Conservation (phyloP, 305 asterid species). For the Fraxinus ornus region DNA sequence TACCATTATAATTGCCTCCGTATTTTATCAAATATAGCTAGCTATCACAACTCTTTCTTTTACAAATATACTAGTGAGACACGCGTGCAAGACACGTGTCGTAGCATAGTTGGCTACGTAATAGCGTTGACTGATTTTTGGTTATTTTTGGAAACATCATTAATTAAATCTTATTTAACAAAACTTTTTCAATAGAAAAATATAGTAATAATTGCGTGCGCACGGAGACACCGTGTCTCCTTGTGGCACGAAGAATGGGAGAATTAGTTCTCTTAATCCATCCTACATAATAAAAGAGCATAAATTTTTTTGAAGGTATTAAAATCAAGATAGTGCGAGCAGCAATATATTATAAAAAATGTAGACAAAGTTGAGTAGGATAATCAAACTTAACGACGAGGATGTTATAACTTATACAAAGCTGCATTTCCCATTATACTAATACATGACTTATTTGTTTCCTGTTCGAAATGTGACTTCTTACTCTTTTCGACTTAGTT, state of each 20-base stretch:
- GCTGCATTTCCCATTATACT: not conserved
- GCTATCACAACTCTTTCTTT: too few relatives aligned
- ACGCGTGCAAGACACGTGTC: too few relatives aligned
- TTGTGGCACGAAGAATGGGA: not conserved
- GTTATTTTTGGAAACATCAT: too few relatives aligned
- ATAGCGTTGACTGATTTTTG: too few relatives aligned
- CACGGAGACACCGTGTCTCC: too few relatives aligned
- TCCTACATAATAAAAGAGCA: not conserved
- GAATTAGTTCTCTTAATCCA: not conserved
- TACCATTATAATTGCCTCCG: too few relatives aligned
- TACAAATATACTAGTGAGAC: too few relatives aligned
- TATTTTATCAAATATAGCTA: too few relatives aligned
- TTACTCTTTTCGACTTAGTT: not conserved
- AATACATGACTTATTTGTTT: not conserved
- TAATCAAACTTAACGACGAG: not conserved
- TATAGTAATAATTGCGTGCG: too few relatives aligned
- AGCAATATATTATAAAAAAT: not conserved
- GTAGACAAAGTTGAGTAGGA: not conserved
- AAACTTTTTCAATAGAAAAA: too few relatives aligned
- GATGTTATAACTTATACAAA: not conserved
- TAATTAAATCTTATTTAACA: too few relatives aligned
- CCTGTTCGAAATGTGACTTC: not conserved
- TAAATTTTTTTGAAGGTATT: not conserved
- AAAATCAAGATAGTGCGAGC: slow-evolving; percentile 9
- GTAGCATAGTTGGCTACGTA: too few relatives aligned